phyloP scores from a whole-genome alignment of 495 filamentous ascomycete genomes.

The Evansstolkia leycettana region DNA sequence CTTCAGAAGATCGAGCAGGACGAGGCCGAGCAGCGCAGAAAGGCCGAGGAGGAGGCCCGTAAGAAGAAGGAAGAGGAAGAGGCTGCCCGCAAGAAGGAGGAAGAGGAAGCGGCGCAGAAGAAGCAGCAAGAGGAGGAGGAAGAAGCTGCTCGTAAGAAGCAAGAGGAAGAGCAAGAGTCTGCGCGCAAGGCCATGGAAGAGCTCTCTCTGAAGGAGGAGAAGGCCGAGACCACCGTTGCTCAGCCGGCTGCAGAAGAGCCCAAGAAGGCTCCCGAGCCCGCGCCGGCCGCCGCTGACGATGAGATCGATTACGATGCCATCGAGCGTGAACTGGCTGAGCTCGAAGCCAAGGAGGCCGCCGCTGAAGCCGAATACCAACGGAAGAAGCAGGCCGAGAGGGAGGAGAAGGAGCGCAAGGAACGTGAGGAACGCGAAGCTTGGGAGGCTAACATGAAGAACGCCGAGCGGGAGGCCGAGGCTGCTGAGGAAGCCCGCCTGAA shows the following conservation, averaged over 20 bases:
- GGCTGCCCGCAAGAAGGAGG: conserved; percentile 33
- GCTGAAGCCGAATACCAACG: conserved; percentile 46
- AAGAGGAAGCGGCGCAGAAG: conserved; percentile 29
- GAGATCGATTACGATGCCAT: conserved; percentile 40
- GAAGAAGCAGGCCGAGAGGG: conserved; percentile 49
- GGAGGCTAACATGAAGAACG: conserved; percentile 44
- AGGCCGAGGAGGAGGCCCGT: conserved; percentile 31
- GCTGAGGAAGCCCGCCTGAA: conserved; percentile 40
- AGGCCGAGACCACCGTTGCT: conserved; percentile 26
- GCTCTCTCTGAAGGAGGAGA: conserved; percentile 15
- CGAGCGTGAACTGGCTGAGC: conserved; percentile 38
- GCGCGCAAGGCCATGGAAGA: conserved; percentile 8
- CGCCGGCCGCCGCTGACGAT: conserved; percentile 25
- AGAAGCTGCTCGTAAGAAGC: conserved; percentile 17
- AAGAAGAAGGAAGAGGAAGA: conserved; percentile 23
- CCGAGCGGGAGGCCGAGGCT: conserved; percentile 45
- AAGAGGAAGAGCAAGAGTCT: conserved; percentile 17
- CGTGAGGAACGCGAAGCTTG: conserved; percentile 35
- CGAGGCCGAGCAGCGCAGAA: conserved; percentile 37
- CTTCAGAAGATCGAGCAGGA: conserved; percentile 47
- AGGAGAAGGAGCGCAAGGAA: conserved; percentile 49
- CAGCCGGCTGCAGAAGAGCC: conserved; percentile 25
- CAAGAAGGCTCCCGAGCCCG: conserved; percentile 28
- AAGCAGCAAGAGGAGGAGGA: conserved; percentile 29
- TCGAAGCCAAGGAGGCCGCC: conserved; percentile 48